Base-by-base conservation (phyloP, 2,329 filamentous ascomycete genomes). In the Phyllosticta capitalensis region DNA sequence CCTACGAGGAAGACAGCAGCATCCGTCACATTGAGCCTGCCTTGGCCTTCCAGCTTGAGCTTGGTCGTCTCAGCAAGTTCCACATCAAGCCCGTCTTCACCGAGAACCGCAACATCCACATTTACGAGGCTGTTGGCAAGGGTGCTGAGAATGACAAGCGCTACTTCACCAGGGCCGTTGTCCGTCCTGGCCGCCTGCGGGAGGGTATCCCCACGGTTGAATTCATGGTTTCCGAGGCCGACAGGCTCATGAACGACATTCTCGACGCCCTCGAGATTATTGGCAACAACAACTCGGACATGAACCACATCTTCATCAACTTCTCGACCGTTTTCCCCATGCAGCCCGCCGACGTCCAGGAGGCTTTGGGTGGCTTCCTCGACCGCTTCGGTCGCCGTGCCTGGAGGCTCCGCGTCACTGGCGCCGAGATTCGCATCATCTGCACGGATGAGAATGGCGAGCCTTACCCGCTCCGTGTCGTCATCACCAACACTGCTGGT, bases 231-330 rank as follows among this genome's bases (percentile, higher is more conserved):
- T 96, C 92, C 0, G 94, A 99, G 79, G 92, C 92, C 48, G 92
- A 99, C 71, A 87, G 94, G 64, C 82, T 97, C 67, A 92, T 99
- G 83, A 97, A 90, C 72, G 94, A 99, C 72, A 97, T 99, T 69
- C 85, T 97, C 56, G 94, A 99, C 71, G 94, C 94, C 52, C 81
- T 99, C 61, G 94, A 99, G 81, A 96, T 99, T 68, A 95, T 96
- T 71, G 94, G 94, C 71, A 96, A 96, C 82, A 97, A 96, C 80
- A 95, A 95, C 79, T 96, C 94, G 56, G 94, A 99, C 81, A 83
- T 99, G 71, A 99, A 99, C 81, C 94, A 99, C 79, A 94, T 99
- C 82, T 99, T 99, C 81, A 94, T 99, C 82, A 97, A 99, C 83
- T 99, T 99, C 79, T 94, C 90, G 0, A 90, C 92, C 9, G 89